Evolutionary conservation across 305 asterid species (phyloP), one percentile per base, ranked within the genome.

Genomic region (Fraxinus ornus): DNA sequence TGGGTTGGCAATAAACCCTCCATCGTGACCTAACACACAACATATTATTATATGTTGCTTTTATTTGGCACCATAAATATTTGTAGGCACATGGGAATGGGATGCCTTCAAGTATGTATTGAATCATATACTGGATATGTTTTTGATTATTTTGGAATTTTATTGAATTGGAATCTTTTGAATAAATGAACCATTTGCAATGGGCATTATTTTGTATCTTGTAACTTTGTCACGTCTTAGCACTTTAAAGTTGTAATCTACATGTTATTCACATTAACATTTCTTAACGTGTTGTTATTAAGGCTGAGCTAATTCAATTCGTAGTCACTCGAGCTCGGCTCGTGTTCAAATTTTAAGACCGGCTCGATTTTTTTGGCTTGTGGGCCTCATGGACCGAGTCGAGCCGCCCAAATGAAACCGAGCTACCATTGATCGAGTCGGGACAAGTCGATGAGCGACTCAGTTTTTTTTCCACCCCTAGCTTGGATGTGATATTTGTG

Each of bases 1-100:
- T 32, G 77, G 80, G 21, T 26, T 79, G 44, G 81, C 79, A 76
- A 78, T 83, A 7, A 60, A 74, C 62, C 75, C 36, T 22, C 78
- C 64, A 5, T 76, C 86, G 81, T 81, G 81, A 83, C 87, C 90
- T 85, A 87, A 87, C 83, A 78, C 86, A 75, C 84, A 80, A 72
- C 88, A 87, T 79, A 68, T 12, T 5, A 36, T 35, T 35, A 9
- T 52, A 19, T 70, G 24, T 32, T 30, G 41, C 41, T 15, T 30
- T 70, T 36, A 32, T 70, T 70, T 28, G 75, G 24, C 3, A 13
- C 41, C 75, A 70, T 70, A 28, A 68, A 10, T 68, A 28, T 68
- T 68, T 68, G n/a, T 68, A 26, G 21, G 39, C 36, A 28, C 36
- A 5, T 68, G 75, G 36, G 36, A 68, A 68, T 26, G 19, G 37